Base-by-base conservation (phyloP, 108 stramenopile species). In the Stephanodiscus triporus region DNA sequence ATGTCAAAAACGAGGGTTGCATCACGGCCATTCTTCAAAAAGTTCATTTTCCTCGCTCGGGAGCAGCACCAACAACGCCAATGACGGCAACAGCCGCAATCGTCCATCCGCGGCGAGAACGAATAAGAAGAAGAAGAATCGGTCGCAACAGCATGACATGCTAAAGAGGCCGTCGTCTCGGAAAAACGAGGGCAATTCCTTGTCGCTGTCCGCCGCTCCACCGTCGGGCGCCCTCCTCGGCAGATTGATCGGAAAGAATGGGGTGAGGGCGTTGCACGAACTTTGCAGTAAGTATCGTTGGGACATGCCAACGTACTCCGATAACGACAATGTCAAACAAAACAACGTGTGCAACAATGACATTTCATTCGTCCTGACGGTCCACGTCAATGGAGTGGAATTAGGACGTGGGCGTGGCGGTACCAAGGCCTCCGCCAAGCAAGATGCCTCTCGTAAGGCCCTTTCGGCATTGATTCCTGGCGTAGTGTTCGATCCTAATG, bases 401-500 rank as follows among this genome's bases (percentile, higher is more conserved):
- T 76, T 84, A 55, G 91, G 89, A 26, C 64, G 81, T 22, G 93
- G 93, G 40, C 47, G 82, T 17, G 93, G 87, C 27, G 72, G 76
- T 48, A 88, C 85, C 51, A 94, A 94, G 67, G 63, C 73, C 1
- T 59, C 85, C 24, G 88, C 93, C 20, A 87, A 88, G 59, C 91
- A 94, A 42, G 88, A 89, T 78, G 91, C 91, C 30, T 88, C 90
- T 11, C 81, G 87, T 27, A 82, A 82, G 57, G 89, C 93, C 7
- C 61, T 94, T 36, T 77, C 77, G 27, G 70, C 73, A 0, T 80
- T 94, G 63, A 58, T 87, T 19, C 90, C 90, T 30, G 90, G 90
- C 32, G 84, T 86, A 23, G 83, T 84, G 7, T 90, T 94, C 68
- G 81, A 85, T 37, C 79, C 80, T 2, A 91, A 85, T 50, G 90